Conservation (phyloP, 1,284 basidiomycete genomes). For the Microbotryum violaceum region DNA sequence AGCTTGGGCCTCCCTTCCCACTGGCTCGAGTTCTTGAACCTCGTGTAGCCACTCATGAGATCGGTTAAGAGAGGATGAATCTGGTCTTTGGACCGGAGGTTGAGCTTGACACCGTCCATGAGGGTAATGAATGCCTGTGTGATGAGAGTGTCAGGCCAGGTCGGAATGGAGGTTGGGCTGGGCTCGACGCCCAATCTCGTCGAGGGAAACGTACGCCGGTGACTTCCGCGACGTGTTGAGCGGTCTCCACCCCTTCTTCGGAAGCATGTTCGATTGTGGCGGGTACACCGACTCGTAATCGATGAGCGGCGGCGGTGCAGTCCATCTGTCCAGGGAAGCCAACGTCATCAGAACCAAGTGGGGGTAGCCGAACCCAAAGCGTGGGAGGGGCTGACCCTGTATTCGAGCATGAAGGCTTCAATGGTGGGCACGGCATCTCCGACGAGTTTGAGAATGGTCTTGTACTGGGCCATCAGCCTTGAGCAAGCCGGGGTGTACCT, state of each 20-base stretch:
- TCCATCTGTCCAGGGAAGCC: conserved; percentile 63
- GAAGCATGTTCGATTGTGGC: conserved; percentile 87
- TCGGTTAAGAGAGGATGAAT: conserved; percentile 91
- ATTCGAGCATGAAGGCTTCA: conserved; percentile 84
- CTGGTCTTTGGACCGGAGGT: conserved; percentile 90
- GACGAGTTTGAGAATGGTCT: conserved; percentile 90
- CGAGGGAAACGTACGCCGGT: conserved; percentile 45
- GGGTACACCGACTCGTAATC: conserved; percentile 85
- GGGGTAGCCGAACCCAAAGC: background rate
- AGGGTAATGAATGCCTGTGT: conserved; percentile 89
- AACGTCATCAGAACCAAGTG: background rate
- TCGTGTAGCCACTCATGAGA: conserved; percentile 81
- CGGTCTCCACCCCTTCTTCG: conserved; percentile 70
- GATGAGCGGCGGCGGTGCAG: conserved; percentile 80
- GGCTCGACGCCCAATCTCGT: no score
- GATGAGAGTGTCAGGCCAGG: no score
- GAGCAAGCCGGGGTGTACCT: conserved; percentile 96
- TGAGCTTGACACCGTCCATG: conserved; percentile 92
- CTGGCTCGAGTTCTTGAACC: conserved; percentile 85
- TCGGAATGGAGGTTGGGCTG: no score
- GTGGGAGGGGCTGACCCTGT: conserved; percentile 54
- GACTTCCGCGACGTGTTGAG: conserved; percentile 97
- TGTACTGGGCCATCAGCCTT: conserved; percentile 85
- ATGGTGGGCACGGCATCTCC: conserved; percentile 72
- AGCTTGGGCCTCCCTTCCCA: conserved; percentile 92